phyloP scores from a whole-genome alignment of 768 basidiomycete species.

The Suillus decipiens region DNA sequence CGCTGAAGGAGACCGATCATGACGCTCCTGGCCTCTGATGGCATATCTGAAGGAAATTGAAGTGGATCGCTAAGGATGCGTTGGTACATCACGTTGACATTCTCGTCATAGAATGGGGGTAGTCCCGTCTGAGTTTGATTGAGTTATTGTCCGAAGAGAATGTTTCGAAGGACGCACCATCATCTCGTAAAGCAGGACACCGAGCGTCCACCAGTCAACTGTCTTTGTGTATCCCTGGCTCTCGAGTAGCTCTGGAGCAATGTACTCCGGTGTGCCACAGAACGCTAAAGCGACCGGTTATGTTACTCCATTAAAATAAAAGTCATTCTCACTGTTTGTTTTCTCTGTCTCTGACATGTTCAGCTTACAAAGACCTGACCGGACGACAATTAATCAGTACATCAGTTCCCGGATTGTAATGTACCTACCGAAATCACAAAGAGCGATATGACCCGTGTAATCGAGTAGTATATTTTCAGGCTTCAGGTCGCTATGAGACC shows the following conservation, averaged over 20 bases:
- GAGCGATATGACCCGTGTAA: constrained; percentile 96
- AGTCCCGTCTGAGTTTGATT: constrained; percentile 70
- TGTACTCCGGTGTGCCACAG: constrained; percentile 98
- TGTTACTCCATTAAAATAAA: neutral
- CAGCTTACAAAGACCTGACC: constrained; percentile 78
- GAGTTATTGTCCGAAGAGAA: constrained; percentile 1
- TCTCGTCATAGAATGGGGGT: constrained; percentile 98
- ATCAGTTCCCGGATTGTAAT: neutral
- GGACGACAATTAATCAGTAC: constrained; percentile 14
- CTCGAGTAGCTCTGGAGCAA: constrained; percentile 94
- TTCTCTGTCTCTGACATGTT: constrained; percentile 99
- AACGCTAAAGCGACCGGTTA: constrained; percentile 58
- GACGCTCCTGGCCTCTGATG: constrained; percentile 84
- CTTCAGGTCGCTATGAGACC: constrained; percentile 74
- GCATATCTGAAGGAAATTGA: constrained; percentile 87
- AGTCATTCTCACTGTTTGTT: constrained; percentile 78
- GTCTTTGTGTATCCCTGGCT: constrained; percentile 98
- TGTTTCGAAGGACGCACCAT: constrained; percentile 52
- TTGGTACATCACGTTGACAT: constrained; percentile 97
- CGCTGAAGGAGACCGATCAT: constrained; percentile 88
- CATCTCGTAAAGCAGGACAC: constrained; percentile 96
- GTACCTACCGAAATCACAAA: constrained; percentile 87
- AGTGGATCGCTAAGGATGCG: constrained; percentile 94
- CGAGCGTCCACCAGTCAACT: constrained; percentile 99
- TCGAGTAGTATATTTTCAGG: constrained; percentile 98